phyloP scores from a whole-genome alignment of 805 yeast species.

The Cyberlindnera nakhonratchasimensis region DNA sequence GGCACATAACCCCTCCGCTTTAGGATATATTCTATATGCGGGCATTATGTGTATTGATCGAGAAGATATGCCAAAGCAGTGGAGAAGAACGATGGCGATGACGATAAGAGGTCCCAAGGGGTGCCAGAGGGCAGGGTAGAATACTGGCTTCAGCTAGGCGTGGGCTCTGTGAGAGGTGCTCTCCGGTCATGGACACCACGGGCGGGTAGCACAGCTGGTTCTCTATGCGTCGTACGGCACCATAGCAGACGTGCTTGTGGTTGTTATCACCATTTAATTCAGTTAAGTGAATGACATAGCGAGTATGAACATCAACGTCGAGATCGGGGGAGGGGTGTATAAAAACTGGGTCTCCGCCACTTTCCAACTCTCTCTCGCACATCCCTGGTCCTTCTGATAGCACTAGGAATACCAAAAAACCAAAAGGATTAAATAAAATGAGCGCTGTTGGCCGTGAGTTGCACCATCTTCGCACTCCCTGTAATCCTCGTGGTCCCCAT shows the following conservation, averaged over 20 bases:
- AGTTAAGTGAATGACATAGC: constrained; percentile 30
- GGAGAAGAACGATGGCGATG: too few species aligned
- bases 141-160: too few species aligned
- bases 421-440: constrained; percentile 2
- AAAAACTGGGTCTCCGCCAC: constrained; percentile 7
- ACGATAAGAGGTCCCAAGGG: too few species aligned
- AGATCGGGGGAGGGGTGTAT: constrained; percentile 1
- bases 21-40: background rate
- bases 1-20: background rate
- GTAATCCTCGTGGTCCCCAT: too few species aligned
- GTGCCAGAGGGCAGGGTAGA: too few species aligned
- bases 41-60: constrained; percentile 1
- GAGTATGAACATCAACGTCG: constrained; percentile 20
- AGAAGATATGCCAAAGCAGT: too few species aligned
- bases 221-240: constrained; percentile 5
- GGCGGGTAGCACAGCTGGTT: too few species aligned
- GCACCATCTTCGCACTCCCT: too few species aligned
- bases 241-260: background rate
- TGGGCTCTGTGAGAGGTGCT: too few species aligned
- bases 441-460: constrained; percentile 10
- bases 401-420: background rate
- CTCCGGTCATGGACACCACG: too few species aligned
- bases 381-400: background rate
- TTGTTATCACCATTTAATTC: constrained; percentile 7
- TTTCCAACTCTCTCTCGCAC: background rate